Percentiles rank a stretch among this genome's conserved stretches.
These are phyloP conservation scores for Ananas comosus DNA, from an alignment of 176 grass and related monocot genomes.

Conservation along the genomic window DNA sequence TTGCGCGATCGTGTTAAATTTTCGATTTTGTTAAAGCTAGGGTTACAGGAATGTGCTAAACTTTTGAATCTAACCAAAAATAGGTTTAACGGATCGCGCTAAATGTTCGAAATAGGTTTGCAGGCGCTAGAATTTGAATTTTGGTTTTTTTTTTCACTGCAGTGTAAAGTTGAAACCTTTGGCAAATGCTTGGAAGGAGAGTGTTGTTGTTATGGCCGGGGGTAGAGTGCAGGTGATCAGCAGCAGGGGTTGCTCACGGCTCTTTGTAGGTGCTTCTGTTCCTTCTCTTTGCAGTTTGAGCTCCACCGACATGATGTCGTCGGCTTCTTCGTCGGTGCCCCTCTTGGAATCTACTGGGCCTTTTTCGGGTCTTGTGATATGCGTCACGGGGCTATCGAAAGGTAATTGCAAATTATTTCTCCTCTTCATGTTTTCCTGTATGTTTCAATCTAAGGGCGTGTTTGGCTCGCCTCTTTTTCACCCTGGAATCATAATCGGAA, in stretches of 20 bases:
- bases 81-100: not conserved
- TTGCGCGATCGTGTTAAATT: too few species aligned
- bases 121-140: slow-evolving; percentile 2
- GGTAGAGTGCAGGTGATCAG: slow-evolving; percentile 62
- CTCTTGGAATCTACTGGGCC: slow-evolving; percentile 27
- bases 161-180: slow-evolving; percentile 2
- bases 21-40: too few species aligned
- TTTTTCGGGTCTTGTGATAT: slow-evolving; percentile 78
- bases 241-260: slow-evolving; percentile 78
- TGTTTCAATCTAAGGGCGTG: not conserved
- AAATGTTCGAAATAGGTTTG: not conserved
- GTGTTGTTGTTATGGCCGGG: slow-evolving; percentile 38
- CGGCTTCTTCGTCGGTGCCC: slow-evolving; percentile 28
- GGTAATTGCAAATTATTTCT: slow-evolving; percentile 26
- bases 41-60: not conserved
- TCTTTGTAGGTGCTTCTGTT: slow-evolving; percentile 49
- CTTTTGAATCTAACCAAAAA: not conserved
- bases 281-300: slow-evolving; percentile 34
- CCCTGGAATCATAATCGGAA: too few species aligned
- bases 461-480: too few species aligned
- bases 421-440: slow-evolving; percentile 2
- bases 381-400: slow-evolving; percentile 94
- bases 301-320: slow-evolving; percentile 31
- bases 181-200: slow-evolving; percentile 15
- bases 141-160: slow-evolving; percentile 1